Percentiles rank a stretch among this genome's conserved stretches.
phyloP scores from a whole-genome alignment of 2,329 filamentous ascomycete species.

The Daldinia sp. region DNA sequence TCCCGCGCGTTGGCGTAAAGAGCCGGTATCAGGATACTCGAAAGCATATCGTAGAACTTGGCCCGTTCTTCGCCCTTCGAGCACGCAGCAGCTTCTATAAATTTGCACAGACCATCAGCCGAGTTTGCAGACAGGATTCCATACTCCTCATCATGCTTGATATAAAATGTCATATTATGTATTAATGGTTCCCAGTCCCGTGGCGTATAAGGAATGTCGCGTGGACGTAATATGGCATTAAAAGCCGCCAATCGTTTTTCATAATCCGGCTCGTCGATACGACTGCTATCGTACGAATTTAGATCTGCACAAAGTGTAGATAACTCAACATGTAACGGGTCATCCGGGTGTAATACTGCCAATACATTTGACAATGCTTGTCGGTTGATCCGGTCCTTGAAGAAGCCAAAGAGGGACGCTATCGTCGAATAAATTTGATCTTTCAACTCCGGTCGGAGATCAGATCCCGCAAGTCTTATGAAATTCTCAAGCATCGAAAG shows the following conservation, averaged over 20 bases:
- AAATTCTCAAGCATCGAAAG: constrained; percentile 84
- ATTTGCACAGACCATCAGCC: constrained; percentile 79
- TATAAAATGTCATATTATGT: constrained; percentile 88
- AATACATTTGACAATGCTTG: constrained; percentile 78
- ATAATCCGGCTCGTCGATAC: constrained; percentile 88
- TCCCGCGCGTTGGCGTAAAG: constrained; percentile 80
- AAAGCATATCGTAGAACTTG: constrained; percentile 67
- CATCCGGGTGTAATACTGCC: constrained; percentile 71
- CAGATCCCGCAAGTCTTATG: constrained; percentile 69
- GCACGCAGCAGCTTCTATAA: constrained; percentile 71
- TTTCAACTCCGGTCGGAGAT: constrained; percentile 65
- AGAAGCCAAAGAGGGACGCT: constrained; percentile 86
- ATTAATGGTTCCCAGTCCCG: constrained; percentile 88
- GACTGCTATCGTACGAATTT: constrained; percentile 77
- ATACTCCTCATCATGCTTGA: constrained; percentile 86
- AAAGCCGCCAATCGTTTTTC: constrained; percentile 82
- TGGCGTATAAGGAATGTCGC: constrained; percentile 67
- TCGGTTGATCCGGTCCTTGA: constrained; percentile 82
- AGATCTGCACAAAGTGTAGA: constrained; percentile 78
- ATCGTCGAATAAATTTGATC: constrained; percentile 75
- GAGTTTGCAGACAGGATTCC: constrained; percentile 83
- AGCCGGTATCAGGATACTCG: constrained; percentile 73
- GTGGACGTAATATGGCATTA: constrained; percentile 70
- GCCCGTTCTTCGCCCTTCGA: constrained; percentile 53
- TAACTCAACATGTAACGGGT: constrained; percentile 67